Conservation (phyloP, 495 filamentous ascomycete genomes). For the Jackrogersella minutella region DNA sequence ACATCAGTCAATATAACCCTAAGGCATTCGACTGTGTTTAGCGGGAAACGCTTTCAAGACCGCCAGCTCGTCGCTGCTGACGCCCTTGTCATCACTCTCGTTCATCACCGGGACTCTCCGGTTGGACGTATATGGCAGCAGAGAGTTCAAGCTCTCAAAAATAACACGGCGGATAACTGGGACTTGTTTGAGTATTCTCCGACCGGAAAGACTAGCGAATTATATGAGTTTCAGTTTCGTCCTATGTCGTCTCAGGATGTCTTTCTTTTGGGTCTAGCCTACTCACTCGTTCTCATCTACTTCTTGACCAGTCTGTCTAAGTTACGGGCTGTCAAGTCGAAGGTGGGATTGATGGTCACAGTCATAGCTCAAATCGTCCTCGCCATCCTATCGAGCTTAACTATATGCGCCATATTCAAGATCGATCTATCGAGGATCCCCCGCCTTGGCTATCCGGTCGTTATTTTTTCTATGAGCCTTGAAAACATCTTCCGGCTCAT, state of each 20-base stretch:
- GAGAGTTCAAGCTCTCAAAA: conserved; percentile 57
- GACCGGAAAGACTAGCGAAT: conserved; percentile 61
- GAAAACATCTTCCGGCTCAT: conserved; percentile 78
- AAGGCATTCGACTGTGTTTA: conserved; percentile 76
- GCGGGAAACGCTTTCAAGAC: conserved; percentile 72
- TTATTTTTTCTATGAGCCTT: conserved; percentile 73
- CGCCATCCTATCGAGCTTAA: conserved; percentile 72
- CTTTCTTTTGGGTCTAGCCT: conserved; percentile 65
- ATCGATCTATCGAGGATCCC: conserved; percentile 68
- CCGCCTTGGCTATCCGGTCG: conserved; percentile 69
- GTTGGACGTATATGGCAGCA: conserved; percentile 67
- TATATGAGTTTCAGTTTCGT: conserved; percentile 77
- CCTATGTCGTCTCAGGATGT: conserved; percentile 69
- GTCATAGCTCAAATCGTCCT: conserved; percentile 69
- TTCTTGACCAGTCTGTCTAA: conserved; percentile 65
- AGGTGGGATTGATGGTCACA: conserved; percentile 69
- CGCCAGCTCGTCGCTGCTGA: conserved; percentile 69
- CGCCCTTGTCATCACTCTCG: conserved; percentile 75
- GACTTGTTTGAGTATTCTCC: conserved; percentile 62
- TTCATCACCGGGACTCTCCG: conserved; percentile 66
- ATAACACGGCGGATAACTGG: conserved; percentile 57
- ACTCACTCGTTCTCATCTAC: conserved; percentile 65
- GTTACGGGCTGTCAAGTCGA: conserved; percentile 72
- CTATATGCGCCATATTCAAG: conserved; percentile 67
- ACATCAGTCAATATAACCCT: conserved; percentile 73